These are phyloP conservation scores for Rubus parviflorus DNA, from an alignment of 306 rosid species.

Conservation along the genomic window DNA sequence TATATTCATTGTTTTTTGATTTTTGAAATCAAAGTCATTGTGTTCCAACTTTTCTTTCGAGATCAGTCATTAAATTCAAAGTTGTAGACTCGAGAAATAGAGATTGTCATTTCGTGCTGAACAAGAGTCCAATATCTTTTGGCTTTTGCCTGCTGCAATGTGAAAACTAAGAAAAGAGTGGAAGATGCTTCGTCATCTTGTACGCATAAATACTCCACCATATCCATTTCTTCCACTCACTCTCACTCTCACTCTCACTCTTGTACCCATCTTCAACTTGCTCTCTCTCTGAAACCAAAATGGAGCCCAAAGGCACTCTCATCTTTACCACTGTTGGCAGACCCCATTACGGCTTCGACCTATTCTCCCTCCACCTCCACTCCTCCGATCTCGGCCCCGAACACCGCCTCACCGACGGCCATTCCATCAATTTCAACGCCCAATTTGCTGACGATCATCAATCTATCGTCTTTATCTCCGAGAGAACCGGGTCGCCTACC, in stretches of 20 bases:
- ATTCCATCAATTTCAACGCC: conserved; percentile 74
- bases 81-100: no score
- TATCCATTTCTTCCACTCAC: background rate
- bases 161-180: background rate
- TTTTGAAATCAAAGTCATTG: no score
- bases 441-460: conserved; percentile 44
- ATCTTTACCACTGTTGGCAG: conserved; percentile 63
- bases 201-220: background rate
- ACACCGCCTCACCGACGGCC: conserved; percentile 62
- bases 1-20: no score
- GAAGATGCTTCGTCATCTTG: background rate
- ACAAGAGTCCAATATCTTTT: background rate
- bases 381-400: conserved; percentile 26
- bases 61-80: no score
- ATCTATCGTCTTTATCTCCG: conserved; percentile 61
- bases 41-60: no score
- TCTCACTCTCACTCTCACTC: background rate
- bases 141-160: background rate
- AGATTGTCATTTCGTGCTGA: background rate
- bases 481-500: conserved; percentile 59
- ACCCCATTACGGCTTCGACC: conserved; percentile 67
- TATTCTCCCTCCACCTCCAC: conserved; percentile 47
- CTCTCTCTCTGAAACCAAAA: background rate
- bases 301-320: conserved; percentile 54
- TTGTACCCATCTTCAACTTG: background rate